These are phyloP conservation scores for Aspergillus nidulans DNA, from an alignment of 495 filamentous ascomycete genomes.

Conservation along the genomic window DNA sequence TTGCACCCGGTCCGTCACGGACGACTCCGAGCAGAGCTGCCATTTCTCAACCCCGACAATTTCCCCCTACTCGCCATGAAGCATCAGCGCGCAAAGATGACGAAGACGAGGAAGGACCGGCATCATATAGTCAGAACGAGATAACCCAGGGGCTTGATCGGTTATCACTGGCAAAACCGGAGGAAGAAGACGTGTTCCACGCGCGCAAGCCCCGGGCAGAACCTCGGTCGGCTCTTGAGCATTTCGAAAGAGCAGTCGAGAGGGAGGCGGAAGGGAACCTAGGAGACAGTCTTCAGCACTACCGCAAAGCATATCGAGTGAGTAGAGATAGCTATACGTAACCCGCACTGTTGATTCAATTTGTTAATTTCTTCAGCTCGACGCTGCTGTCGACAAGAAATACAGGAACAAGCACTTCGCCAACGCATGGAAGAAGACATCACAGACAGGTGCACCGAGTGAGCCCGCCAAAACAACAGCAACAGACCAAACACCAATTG, in stretches of 20 bases:
- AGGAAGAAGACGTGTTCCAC: slow-evolving; percentile 32
- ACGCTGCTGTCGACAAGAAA: slow-evolving; percentile 72
- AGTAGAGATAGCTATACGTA: slow-evolving; percentile 40
- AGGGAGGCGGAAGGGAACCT: slow-evolving; percentile 78
- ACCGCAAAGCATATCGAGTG: slow-evolving; percentile 85
- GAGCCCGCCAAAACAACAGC: slow-evolving; percentile 46
- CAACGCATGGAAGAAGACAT: slow-evolving; percentile 49
- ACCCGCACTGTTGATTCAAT: neutral
- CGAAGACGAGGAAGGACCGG: slow-evolving; percentile 31
- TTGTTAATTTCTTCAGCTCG: slow-evolving; percentile 47
- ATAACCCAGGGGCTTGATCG: slow-evolving; percentile 38
- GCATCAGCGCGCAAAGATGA: slow-evolving; percentile 34
- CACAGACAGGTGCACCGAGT: slow-evolving; percentile 50
- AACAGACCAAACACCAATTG: slow-evolving; percentile 27
- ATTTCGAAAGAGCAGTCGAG: slow-evolving; percentile 90
- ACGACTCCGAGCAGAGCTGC: slow-evolving; percentile 23
- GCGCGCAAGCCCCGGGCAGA: slow-evolving; percentile 35
- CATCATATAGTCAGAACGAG: slow-evolving; percentile 37
- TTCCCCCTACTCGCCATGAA: slow-evolving; percentile 34
- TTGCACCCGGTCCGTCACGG: slow-evolving; percentile 7
- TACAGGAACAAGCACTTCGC: slow-evolving; percentile 91
- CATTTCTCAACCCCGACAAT: slow-evolving; percentile 20
- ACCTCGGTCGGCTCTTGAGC: slow-evolving; percentile 77
- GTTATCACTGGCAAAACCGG: slow-evolving; percentile 23
- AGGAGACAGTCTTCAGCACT: slow-evolving; percentile 84